Conservation (phyloP, 176 grass and related monocot species). For the Eremochloa ophiuroides region DNA sequence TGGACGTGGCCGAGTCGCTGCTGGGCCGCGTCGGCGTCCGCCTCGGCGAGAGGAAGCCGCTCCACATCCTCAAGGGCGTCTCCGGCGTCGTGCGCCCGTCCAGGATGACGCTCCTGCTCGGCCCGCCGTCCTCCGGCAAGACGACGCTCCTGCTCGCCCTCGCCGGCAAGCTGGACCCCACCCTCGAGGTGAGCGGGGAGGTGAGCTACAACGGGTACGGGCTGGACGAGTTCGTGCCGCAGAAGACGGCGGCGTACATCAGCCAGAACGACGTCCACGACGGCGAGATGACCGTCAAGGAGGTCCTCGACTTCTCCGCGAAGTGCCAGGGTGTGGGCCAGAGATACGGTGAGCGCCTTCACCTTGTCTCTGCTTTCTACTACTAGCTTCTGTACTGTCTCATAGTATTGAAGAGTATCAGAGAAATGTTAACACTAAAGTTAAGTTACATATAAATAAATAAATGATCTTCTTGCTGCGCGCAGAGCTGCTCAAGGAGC, state of each 20-base stretch:
- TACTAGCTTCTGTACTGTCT: no score
- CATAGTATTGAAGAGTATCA: not conserved
- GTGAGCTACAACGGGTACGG: constrained; percentile 72
- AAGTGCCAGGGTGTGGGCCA: constrained; percentile 73
- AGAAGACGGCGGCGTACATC: constrained; percentile 83
- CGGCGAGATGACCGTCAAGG: constrained; percentile 87
- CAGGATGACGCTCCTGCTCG: constrained; percentile 83
- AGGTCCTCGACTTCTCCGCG: constrained; percentile 78
- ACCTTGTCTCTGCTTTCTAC: not conserved
- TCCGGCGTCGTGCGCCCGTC: constrained; percentile 56
- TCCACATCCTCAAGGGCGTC: constrained; percentile 64
- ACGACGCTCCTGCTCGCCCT: constrained; percentile 71
- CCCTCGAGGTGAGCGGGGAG: constrained; percentile 44
- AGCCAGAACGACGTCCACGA: constrained; percentile 80
- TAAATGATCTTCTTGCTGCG: not conserved
- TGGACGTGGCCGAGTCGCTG: constrained; percentile 49
- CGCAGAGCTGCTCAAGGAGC: constrained; percentile 70
- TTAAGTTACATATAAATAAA: not conserved
- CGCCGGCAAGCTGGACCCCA: constrained; percentile 72
- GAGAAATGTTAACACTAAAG: not conserved
- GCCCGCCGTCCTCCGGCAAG: constrained; percentile 81
- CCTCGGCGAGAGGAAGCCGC: constrained; percentile 52
- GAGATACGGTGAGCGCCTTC: constrained; percentile 44
- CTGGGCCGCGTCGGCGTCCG: constrained; percentile 36
- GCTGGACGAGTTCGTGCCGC: constrained; percentile 72